Conservation (phyloP, 169 alveolate genomes). For the Blepharisma undulans region DNA sequence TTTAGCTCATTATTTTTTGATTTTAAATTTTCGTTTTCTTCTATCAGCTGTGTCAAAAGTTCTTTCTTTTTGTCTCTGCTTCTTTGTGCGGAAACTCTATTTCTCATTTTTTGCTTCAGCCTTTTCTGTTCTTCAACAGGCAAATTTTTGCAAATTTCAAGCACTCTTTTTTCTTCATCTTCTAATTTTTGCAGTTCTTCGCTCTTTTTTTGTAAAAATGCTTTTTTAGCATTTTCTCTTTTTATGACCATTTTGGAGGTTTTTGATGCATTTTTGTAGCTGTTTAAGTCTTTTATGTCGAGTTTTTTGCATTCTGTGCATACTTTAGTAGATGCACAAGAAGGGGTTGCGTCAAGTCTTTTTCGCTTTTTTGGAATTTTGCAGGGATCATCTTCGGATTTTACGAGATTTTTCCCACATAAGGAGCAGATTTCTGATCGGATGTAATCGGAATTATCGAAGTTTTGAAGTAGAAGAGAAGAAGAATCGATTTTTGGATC, state of each 20-base stretch:
- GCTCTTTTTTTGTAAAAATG: background rate
- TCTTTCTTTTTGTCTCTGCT: slow-evolving; percentile 32
- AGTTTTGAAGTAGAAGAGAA: background rate
- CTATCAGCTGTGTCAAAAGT: background rate
- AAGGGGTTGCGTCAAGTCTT: background rate
- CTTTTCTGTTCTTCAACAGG: slow-evolving; percentile 11
- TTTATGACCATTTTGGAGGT: background rate
- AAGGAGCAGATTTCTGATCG: background rate
- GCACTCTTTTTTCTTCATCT: background rate
- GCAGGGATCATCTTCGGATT: background rate
- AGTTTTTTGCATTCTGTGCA: background rate
- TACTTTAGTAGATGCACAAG: slow-evolving; percentile 9
- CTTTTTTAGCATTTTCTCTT: slow-evolving; percentile 25
- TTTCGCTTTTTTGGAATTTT: slow-evolving; percentile 19
- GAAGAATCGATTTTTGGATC: background rate
- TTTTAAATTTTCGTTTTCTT: slow-evolving; percentile 30
- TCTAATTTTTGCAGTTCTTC: background rate
- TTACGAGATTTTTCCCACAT: background rate
- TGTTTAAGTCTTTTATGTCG: background rate
- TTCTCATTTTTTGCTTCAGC: slow-evolving; percentile 25
- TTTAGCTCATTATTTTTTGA: background rate
- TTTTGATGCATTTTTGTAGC: background rate
- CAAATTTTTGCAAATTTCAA: background rate
- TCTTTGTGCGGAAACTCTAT: slow-evolving; percentile 40
- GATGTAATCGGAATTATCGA: background rate